Percentiles rank a stretch among this genome's conserved stretches.
phyloP scores from a whole-genome alignment of 106 monocot species.

The Platanthera zijinensis region DNA sequence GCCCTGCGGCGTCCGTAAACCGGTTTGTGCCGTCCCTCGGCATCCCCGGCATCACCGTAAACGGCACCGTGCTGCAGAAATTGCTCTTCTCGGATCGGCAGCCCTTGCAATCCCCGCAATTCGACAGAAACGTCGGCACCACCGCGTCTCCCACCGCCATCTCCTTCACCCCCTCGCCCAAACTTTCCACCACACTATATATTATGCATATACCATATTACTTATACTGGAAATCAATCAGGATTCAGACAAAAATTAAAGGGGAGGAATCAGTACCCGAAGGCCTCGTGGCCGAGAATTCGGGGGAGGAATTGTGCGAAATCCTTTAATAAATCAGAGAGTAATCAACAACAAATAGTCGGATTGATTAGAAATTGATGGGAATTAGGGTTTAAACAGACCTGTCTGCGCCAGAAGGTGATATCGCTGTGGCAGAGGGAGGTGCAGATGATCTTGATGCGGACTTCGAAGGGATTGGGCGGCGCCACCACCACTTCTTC shows the following conservation, averaged over 20 bases:
- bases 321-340: background rate
- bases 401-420: conserved; percentile 62
- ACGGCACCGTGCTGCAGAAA: conserved; percentile 43
- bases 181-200: conserved; percentile 76
- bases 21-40: conserved; percentile 31
- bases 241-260: background rate
- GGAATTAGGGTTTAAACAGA: background rate
- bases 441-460: conserved; percentile 81
- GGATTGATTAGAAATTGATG: background rate
- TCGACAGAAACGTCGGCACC: conserved; percentile 55
- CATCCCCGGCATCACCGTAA: conserved; percentile 28
- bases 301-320: conserved; percentile 22
- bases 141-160: conserved; percentile 60
- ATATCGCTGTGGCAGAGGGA: conserved; percentile 92
- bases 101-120: conserved; percentile 55
- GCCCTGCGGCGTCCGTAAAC: conserved; percentile 36
- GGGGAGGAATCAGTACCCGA: conserved; percentile 39
- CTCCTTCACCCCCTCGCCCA: conserved; percentile 64
- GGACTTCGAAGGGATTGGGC: conserved; percentile 53
- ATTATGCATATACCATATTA: background rate
- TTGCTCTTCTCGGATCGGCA: conserved; percentile 70
- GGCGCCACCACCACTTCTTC: conserved; percentile 74
- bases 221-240: background rate
- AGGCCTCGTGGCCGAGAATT: conserved; percentile 81
- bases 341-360: background rate